Evolutionary conservation across 257 asterid genomes (phyloP).

Genomic region (Penstemon newberryi): DNA sequence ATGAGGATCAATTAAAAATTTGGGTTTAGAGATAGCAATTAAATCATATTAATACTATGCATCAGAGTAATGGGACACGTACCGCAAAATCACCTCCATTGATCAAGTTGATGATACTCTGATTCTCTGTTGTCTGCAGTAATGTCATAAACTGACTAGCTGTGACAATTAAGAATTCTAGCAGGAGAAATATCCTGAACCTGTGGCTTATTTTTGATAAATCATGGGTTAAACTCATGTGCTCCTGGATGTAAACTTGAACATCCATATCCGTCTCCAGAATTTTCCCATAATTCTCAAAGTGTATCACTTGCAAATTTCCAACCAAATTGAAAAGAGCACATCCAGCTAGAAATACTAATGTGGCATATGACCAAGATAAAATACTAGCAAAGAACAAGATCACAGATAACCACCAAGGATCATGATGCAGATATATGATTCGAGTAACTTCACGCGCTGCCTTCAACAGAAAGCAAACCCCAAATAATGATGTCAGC

Average conservation of each 20-base stretch:
- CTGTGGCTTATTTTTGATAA: constrained; percentile 85
- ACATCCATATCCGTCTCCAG: constrained; percentile 75
- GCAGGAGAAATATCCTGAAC: constrained; percentile 71
- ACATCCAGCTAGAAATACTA: constrained; percentile 69
- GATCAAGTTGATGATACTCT: constrained; percentile 58
- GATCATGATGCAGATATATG: constrained; percentile 49
- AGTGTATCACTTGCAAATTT: constrained; percentile 74
- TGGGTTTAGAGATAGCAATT: background rate
- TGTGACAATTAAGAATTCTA: constrained; percentile 67
- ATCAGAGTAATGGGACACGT: constrained; percentile 30
- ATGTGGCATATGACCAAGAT: constrained; percentile 71
- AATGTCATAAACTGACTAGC: constrained; percentile 67
- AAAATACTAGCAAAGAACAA: constrained; percentile 47
- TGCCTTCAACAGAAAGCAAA: constrained; percentile 64
- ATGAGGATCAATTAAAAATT: background rate
- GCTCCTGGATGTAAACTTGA: constrained; percentile 74
- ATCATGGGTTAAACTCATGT: constrained; percentile 58
- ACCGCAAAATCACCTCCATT: constrained; percentile 88
- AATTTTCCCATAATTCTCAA: constrained; percentile 69
- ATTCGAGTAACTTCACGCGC: constrained; percentile 64
- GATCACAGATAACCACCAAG: constrained; percentile 51
- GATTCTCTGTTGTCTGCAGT: constrained; percentile 70
- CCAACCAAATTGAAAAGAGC: constrained; percentile 72
- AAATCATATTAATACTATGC: background rate
- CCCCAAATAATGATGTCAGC: constrained; percentile 57